Conservation (phyloP, 208 protist genomes). For the Strigomonas culicis region DNA sequence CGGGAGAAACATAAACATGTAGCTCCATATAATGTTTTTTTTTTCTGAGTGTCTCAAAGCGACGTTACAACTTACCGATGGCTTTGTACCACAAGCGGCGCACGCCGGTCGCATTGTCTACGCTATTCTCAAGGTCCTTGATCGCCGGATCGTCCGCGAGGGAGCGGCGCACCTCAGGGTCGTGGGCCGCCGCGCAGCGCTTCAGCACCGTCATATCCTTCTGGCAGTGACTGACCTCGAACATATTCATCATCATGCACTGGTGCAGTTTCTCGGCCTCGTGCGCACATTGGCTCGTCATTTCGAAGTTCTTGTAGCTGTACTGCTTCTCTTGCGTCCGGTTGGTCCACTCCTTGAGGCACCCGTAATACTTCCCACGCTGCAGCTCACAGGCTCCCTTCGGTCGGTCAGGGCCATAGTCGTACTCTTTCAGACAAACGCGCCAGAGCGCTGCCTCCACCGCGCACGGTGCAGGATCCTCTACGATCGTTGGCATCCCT, state of each 20-base stretch:
- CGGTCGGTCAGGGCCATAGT: slow-evolving; percentile 75
- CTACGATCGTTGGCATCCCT: too few relatives aligned
- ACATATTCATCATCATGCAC: slow-evolving; percentile 91
- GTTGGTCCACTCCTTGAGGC: slow-evolving; percentile 69
- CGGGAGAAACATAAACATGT: too few relatives aligned
- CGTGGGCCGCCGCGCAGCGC: slow-evolving; percentile 53
- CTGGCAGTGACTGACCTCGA: slow-evolving; percentile 73
- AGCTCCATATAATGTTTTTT: not conserved
- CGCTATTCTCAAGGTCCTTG: slow-evolving; percentile 22
- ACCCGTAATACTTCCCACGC: slow-evolving; percentile 67
- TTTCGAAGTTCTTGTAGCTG: slow-evolving; percentile 61
- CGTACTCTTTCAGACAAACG: slow-evolving; percentile 80
- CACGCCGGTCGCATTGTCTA: slow-evolving; percentile 57
- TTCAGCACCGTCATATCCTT: slow-evolving; percentile 74
- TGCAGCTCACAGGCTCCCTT: slow-evolving; percentile 70
- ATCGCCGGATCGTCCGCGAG: slow-evolving; percentile 61
- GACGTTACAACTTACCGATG: slow-evolving; percentile 69
- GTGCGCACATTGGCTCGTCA: slow-evolving; percentile 41
- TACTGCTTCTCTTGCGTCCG: slow-evolving; percentile 38
- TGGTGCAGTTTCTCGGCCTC: slow-evolving; percentile 81
- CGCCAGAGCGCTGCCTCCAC: slow-evolving; percentile 74
- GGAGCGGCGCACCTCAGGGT: slow-evolving; percentile 43
- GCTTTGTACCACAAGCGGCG: slow-evolving; percentile 71
- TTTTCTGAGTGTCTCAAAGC: not conserved
- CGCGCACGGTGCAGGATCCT: slow-evolving; percentile 36